These are phyloP conservation scores for Pueraria montana DNA, from an alignment of 306 rosid species.

Conservation along the genomic window DNA sequence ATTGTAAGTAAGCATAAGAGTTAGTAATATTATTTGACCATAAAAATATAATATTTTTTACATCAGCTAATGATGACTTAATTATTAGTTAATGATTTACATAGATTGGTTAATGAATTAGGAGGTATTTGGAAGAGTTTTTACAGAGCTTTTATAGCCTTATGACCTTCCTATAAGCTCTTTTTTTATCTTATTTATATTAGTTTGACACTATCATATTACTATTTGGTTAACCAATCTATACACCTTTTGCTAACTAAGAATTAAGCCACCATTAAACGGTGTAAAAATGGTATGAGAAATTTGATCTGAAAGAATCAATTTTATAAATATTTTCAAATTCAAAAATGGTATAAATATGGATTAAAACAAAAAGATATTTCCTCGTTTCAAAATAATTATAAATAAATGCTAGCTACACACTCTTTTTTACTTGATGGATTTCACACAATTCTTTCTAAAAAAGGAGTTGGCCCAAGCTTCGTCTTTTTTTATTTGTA, in stretches of 20 bases:
- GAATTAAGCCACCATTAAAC: not conserved
- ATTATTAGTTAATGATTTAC: not conserved
- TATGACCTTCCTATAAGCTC: not conserved
- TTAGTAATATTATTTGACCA: too few species aligned
- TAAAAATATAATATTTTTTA: not conserved
- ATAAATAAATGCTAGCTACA: not conserved
- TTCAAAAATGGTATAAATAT: not conserved
- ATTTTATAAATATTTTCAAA: too few species aligned
- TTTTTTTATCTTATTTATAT: too few species aligned
- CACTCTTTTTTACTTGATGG: not conserved
- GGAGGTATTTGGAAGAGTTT: not conserved
- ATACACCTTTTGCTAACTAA: not conserved
- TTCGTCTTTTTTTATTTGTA: too few species aligned
- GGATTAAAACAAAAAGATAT: not conserved
- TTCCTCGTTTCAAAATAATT: not conserved
- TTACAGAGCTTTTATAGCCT: not conserved
- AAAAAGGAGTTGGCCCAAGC: too few species aligned
- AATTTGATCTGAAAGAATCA: not conserved
- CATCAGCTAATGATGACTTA: not conserved
- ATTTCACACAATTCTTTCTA: too few species aligned
- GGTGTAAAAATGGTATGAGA: not conserved
- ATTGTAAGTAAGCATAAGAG: not conserved
- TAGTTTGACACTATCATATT: too few species aligned
- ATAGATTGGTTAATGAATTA: not conserved
- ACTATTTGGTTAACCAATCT: not conserved